These are phyloP conservation scores for Botrytis aclada DNA, from an alignment of 2,329 filamentous ascomycete genomes.

Conservation along the genomic window DNA sequence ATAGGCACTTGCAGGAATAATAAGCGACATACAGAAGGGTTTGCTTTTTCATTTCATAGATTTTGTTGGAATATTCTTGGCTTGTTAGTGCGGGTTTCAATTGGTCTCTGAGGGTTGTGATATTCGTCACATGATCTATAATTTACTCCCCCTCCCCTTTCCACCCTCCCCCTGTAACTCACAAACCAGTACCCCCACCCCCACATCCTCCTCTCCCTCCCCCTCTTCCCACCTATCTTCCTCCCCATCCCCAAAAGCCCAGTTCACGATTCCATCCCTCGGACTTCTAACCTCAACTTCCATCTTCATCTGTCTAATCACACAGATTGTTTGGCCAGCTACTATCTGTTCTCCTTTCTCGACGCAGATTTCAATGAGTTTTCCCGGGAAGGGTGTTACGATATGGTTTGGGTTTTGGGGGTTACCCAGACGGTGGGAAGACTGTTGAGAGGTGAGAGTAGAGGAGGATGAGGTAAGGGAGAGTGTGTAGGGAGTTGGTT, in stretches of 20 bases:
- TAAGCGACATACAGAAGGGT: too few relatives aligned
- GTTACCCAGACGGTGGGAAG: not conserved
- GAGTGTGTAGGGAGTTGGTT: slow-evolving; percentile 47
- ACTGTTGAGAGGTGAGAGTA: slow-evolving; percentile 43
- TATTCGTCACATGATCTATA: not conserved
- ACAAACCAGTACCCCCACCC: not conserved
- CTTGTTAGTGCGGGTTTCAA: too few relatives aligned
- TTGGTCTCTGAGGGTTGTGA: too few relatives aligned
- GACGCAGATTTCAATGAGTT: not conserved
- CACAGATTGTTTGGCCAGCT: not conserved
- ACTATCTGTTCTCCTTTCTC: not conserved
- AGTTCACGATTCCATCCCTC: not conserved
- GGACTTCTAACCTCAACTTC: not conserved
- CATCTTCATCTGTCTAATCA: slow-evolving; percentile 13
- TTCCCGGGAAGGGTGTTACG: not conserved
- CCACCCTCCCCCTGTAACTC: not conserved
- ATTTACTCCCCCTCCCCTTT: not conserved
- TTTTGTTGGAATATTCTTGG: too few relatives aligned
- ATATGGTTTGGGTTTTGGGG: not conserved
- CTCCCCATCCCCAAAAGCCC: not conserved
- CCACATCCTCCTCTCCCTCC: not conserved
- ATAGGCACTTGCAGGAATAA: too few relatives aligned
- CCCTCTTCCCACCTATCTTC: not conserved
- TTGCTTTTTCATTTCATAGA: too few relatives aligned
- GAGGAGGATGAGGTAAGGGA: slow-evolving; percentile 40